phyloP scores from a whole-genome alignment of 805 yeast species.

The Candida silvicultrix region DNA sequence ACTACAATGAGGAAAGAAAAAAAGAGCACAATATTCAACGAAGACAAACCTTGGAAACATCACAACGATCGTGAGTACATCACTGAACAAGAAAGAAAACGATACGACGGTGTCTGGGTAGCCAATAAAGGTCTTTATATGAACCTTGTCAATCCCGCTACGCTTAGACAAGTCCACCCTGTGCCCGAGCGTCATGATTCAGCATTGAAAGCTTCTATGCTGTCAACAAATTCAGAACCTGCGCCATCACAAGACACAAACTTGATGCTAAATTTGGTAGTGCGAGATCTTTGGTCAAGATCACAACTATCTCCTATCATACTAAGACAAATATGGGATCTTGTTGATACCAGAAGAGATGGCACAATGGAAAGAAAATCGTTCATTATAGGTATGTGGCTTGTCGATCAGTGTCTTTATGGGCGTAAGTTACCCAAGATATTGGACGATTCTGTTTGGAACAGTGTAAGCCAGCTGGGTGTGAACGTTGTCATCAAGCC shows the following conservation, averaged over 20 bases:
- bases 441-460: slow-evolving; percentile 72
- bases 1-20: slow-evolving; percentile 23
- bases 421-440: slow-evolving; percentile 82
- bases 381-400: slow-evolving; percentile 96
- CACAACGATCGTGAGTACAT: slow-evolving; percentile 52
- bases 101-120: slow-evolving; percentile 94
- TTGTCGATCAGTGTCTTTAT: slow-evolving; percentile 91
- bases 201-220: slow-evolving; percentile 21
- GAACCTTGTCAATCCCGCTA: slow-evolving; percentile 20
- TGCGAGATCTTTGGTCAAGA: slow-evolving; percentile 73
- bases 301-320: slow-evolving; percentile 63
- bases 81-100: slow-evolving; percentile 66
- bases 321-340: slow-evolving; percentile 58
- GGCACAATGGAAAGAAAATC: slow-evolving; percentile 76
- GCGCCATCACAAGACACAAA: slow-evolving; percentile 15
- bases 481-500: slow-evolving; percentile 22
- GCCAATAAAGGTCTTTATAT: slow-evolving; percentile 71
- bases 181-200: slow-evolving; percentile 18
- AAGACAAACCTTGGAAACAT: slow-evolving; percentile 91
- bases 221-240: slow-evolving; percentile 22
- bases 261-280: slow-evolving; percentile 41
- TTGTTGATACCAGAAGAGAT: slow-evolving; percentile 61
- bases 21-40: slow-evolving; percentile 50
- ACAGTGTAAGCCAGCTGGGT: slow-evolving; percentile 55
- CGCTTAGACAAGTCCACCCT: slow-evolving; percentile 7